Conservation (phyloP, 2,329 filamentous ascomycete species). For the Curvularia sp. region DNA sequence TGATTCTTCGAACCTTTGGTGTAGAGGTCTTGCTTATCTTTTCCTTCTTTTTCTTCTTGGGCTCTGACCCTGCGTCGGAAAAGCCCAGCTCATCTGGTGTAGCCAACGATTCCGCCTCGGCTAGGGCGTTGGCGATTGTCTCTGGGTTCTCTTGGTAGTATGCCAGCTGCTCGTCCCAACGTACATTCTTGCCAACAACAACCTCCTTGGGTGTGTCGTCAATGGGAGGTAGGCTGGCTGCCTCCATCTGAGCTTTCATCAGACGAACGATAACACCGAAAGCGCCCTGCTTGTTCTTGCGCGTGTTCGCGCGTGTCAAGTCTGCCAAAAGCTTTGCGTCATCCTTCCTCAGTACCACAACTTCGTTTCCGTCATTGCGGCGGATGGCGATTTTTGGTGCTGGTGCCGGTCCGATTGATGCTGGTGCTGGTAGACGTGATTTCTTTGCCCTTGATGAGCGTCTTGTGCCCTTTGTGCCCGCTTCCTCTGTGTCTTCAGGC, state of each 20-base stretch:
- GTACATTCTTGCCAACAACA: conserved; percentile 47
- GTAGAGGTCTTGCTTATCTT: conserved; percentile 41
- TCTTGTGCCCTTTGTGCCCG: conserved; percentile 33
- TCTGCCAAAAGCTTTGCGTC: conserved; percentile 59
- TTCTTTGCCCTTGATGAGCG: conserved; percentile 47
- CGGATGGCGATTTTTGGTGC: conserved; percentile 56
- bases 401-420: conserved; percentile 28
- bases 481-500: conserved; percentile 23
- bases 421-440: conserved; percentile 45
- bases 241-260: conserved; percentile 51
- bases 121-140: conserved; percentile 34
- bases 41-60: conserved; percentile 28
- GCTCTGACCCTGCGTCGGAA: conserved; percentile 29
- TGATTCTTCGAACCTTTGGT: conserved; percentile 42
- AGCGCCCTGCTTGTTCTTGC: conserved; percentile 59
- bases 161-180: conserved; percentile 57
- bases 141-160: conserved; percentile 54
- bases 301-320: conserved; percentile 57
- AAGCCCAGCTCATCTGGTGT: conserved; percentile 46
- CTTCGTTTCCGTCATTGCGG: conserved; percentile 52
- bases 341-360: conserved; percentile 56
- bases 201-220: conserved; percentile 25
- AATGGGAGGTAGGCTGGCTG: conserved; percentile 24
- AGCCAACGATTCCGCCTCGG: conserved; percentile 41
- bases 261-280: conserved; percentile 55